Conservation (phyloP, 2,329 filamentous ascomycete genomes). For the Neopestalotiopsis sp. region DNA sequence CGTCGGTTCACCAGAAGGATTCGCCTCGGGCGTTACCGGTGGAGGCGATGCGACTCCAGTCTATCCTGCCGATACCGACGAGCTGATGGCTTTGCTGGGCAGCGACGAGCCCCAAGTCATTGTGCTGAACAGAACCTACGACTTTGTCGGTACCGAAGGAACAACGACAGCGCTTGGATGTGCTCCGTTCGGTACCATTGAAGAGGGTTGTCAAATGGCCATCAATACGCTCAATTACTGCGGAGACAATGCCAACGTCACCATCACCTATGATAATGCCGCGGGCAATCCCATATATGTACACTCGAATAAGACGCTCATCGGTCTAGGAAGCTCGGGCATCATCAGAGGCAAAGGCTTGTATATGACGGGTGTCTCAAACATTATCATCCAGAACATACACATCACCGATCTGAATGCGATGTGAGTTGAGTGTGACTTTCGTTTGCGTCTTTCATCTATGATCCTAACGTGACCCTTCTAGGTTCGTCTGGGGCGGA, state of each 20-base stretch:
- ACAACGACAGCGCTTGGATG: slow-evolving; percentile 50
- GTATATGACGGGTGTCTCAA: slow-evolving; percentile 52
- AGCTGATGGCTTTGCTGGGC: slow-evolving; percentile 56
- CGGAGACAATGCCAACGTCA: slow-evolving; percentile 21
- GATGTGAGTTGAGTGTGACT: slow-evolving; percentile 38
- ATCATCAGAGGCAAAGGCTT: slow-evolving; percentile 62
- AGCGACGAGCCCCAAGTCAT: slow-evolving; percentile 52
- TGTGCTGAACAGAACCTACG: slow-evolving; percentile 51
- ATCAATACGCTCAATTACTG: slow-evolving; percentile 18
- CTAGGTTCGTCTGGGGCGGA: no score
- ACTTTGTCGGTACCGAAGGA: slow-evolving; percentile 52
- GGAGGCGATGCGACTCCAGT: slow-evolving; percentile 26
- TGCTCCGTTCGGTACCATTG: slow-evolving; percentile 23
- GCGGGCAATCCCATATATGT: slow-evolving; percentile 51
- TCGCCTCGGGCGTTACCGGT: no score
- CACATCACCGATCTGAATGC: slow-evolving; percentile 52
- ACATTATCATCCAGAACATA: slow-evolving; percentile 65
- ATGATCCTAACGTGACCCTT: no score
- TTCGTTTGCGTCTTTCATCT: no score
- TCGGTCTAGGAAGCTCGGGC: slow-evolving; percentile 41
- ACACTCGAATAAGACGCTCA: no score
- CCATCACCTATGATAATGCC: slow-evolving; percentile 55
- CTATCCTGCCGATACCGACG: slow-evolving; percentile 47
- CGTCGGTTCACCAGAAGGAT: no score
- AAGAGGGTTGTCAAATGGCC: slow-evolving; percentile 8